Percentiles rank a stretch among this genome's conserved stretches.
These are phyloP conservation scores for Jatropha curcas DNA, from an alignment of 345 rosid species.

Conservation along the genomic window DNA sequence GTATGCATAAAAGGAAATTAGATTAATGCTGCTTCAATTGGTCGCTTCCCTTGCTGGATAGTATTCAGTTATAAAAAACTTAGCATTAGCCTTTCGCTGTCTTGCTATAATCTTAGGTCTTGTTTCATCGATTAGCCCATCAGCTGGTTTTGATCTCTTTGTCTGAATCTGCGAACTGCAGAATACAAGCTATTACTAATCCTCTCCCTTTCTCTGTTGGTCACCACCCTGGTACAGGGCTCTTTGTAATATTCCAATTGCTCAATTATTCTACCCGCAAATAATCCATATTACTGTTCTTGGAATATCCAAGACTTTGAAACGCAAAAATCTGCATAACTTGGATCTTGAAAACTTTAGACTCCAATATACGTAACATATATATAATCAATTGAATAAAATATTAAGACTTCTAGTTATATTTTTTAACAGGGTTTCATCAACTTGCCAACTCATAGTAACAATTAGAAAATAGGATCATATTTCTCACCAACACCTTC, in stretches of 20 bases:
- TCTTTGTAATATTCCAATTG: conserved; percentile 65
- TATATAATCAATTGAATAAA: too few relatives aligned
- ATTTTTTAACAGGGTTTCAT: too few relatives aligned
- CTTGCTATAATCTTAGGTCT: conserved; percentile 57
- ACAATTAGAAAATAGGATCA: too few relatives aligned
- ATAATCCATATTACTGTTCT: background rate
- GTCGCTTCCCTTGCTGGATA: conserved; percentile 49
- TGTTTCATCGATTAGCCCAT: conserved; percentile 23
- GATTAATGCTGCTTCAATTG: conserved; percentile 44
- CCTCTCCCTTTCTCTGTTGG: conserved; percentile 48
- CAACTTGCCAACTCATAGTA: too few relatives aligned
- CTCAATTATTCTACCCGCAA: conserved; percentile 53
- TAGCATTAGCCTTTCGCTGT: conserved; percentile 43
- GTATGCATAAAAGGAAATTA: background rate
- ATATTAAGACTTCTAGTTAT: too few relatives aligned
- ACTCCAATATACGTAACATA: too few relatives aligned
- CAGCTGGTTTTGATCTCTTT: conserved; percentile 23
- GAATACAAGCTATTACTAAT: conserved; percentile 53
- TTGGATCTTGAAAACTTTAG: background rate
- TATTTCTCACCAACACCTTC: too few relatives aligned
- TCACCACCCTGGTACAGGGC: conserved; percentile 51
- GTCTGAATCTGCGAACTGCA: conserved; percentile 40
- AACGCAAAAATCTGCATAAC: background rate
- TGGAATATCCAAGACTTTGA: background rate
- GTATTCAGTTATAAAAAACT: conserved; percentile 37